Percentiles rank a stretch among this genome's conserved stretches.
These are phyloP conservation scores for Xylaria polymorpha DNA, from an alignment of 2,329 filamentous ascomycete genomes.

Conservation along the genomic window DNA sequence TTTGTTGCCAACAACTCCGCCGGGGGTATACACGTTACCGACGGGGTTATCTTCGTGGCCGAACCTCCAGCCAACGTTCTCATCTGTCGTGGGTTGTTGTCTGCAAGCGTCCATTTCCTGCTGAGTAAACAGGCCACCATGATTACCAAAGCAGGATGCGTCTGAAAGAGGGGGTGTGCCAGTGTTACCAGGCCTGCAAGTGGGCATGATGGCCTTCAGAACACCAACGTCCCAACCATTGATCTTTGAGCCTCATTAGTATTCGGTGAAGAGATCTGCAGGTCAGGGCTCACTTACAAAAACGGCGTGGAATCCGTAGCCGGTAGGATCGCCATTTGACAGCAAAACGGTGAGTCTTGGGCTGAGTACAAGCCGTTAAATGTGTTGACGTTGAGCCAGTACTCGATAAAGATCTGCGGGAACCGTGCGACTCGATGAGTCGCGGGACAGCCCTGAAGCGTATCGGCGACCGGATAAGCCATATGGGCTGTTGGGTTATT, in stretches of 20 bases:
- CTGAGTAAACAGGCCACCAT: neutral
- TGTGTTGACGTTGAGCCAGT: neutral
- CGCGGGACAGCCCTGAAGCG: neutral
- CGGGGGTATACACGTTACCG: neutral
- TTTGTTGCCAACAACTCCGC: constrained; percentile 2
- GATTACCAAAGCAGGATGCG: neutral
- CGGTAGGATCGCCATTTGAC: neutral
- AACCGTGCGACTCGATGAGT: neutral
- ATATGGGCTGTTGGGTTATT: neutral
- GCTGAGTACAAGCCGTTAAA: neutral
- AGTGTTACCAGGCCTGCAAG: neutral
- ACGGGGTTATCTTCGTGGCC: neutral
- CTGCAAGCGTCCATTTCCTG: neutral
- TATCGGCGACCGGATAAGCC: constrained; percentile 1
- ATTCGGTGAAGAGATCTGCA: neutral
- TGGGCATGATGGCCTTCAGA: neutral
- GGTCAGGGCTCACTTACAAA: neutral
- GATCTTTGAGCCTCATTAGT: neutral
- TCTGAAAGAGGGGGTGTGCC: neutral
- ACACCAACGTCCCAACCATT: neutral
- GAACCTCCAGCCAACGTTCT: constrained; percentile 2
- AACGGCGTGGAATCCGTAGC: constrained; percentile 1
- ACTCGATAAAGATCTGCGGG: constrained; percentile 1
- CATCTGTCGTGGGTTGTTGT: neutral
- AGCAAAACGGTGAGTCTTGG: neutral